These are phyloP conservation scores for Ogataea hybrid DNA, from an alignment of 1,139 yeast species.

Conservation along the genomic window DNA sequence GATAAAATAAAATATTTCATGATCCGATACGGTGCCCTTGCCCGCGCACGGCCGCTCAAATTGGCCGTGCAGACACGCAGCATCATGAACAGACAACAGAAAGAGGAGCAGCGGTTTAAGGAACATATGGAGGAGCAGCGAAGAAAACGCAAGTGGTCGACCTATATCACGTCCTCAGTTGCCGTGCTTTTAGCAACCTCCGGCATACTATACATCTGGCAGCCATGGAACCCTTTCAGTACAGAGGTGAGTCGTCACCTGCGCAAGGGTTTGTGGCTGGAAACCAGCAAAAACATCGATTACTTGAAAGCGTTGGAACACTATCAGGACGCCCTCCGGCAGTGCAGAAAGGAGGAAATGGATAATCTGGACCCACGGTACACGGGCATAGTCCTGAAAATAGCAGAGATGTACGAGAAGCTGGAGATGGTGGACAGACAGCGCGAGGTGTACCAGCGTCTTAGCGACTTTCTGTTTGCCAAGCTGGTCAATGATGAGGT, in stretches of 20 bases:
- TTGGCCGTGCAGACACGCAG: neutral
- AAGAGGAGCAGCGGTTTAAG: constrained; percentile 16
- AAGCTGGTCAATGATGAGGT: constrained; percentile 27
- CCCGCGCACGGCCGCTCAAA: neutral
- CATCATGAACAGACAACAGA: constrained; percentile 11
- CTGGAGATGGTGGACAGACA: constrained; percentile 25
- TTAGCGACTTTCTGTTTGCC: constrained; percentile 28
- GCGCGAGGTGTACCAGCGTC: constrained; percentile 21
- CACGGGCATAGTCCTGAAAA: constrained; percentile 82
- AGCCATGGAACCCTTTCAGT: constrained; percentile 34
- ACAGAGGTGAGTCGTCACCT: constrained; percentile 60
- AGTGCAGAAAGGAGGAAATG: constrained; percentile 44
- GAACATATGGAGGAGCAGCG: constrained; percentile 11
- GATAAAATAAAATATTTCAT: neutral
- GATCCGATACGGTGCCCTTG: neutral
- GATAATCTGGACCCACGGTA: constrained; percentile 63
- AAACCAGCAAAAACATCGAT: constrained; percentile 63
- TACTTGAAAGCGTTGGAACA: constrained; percentile 64
- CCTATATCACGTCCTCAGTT: constrained; percentile 6
- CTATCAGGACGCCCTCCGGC: constrained; percentile 54
- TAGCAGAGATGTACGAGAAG: constrained; percentile 72
- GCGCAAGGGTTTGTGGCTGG: constrained; percentile 82
- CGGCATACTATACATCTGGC: constrained; percentile 31
- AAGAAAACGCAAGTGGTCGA: constrained; percentile 14
- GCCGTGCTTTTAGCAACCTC: constrained; percentile 13